phyloP scores from a whole-genome alignment of 2,329 filamentous ascomycete species.

The Kalmusia sp. region DNA sequence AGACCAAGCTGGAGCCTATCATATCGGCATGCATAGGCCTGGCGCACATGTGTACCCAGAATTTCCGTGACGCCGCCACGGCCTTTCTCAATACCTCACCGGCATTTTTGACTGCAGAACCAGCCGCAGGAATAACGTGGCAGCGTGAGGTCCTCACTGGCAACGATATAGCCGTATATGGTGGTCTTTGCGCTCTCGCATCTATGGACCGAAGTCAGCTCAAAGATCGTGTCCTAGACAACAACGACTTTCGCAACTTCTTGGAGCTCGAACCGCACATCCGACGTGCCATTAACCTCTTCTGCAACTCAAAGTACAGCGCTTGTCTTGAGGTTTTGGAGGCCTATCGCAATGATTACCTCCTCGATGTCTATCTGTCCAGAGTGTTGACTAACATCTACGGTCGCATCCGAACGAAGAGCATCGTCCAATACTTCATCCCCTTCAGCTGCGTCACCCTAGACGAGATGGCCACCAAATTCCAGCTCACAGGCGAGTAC shows the following conservation, averaged over 20 bases:
- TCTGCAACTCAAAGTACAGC: conserved; percentile 89
- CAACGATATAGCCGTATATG: conserved; percentile 92
- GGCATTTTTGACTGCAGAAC: conserved; percentile 48
- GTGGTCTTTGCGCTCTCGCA: conserved; percentile 86
- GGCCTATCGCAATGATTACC: conserved; percentile 81
- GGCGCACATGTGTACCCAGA: conserved; percentile 62
- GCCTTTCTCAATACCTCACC: conserved; percentile 72
- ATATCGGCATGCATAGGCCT: conserved; percentile 68
- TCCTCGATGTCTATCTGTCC: conserved; percentile 87
- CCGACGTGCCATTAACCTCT: conserved; percentile 86
- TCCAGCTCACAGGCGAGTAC: conserved; percentile 64
- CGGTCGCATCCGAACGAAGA: conserved; percentile 80
- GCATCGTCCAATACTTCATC: conserved; percentile 90
- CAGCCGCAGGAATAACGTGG: conserved; percentile 58
- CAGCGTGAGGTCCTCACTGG: conserved; percentile 77
- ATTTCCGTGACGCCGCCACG: conserved; percentile 72
- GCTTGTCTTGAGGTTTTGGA: conserved; percentile 84
- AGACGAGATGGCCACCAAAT: conserved; percentile 77
- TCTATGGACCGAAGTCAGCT: conserved; percentile 84
- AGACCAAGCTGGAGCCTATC: conserved; percentile 67
- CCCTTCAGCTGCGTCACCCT: conserved; percentile 90
- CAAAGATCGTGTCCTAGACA: conserved; percentile 79
- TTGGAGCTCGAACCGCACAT: conserved; percentile 94
- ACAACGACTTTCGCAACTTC: conserved; percentile 83
- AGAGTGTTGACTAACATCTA: conserved; percentile 76